These are phyloP conservation scores for Populus ilicifolia DNA, from an alignment of 345 rosid genomes.

Conservation along the genomic window DNA sequence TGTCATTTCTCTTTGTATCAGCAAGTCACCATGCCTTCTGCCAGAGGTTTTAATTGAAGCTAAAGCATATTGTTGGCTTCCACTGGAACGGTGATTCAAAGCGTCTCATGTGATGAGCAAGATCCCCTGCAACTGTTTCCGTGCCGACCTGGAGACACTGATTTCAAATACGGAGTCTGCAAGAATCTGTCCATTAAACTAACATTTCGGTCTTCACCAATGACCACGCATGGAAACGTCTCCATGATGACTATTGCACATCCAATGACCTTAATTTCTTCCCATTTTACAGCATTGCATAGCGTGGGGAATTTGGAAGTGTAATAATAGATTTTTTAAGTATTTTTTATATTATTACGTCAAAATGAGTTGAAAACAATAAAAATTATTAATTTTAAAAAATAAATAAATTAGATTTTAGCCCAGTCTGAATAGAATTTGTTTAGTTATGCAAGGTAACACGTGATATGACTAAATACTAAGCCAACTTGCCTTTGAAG, in stretches of 20 bases:
- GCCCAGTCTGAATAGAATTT: not conserved
- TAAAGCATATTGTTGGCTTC: not conserved
- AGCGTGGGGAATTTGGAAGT: not conserved
- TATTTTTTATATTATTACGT: no score
- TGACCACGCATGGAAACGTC: not conserved
- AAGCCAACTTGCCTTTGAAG: not conserved
- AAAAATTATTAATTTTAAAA: no score
- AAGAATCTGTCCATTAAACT: not conserved
- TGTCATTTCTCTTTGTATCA: not conserved
- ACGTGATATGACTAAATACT: not conserved
- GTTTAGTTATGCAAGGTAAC: not conserved
- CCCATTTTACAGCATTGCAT: not conserved
- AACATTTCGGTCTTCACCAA: not conserved
- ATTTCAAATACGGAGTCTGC: not conserved
- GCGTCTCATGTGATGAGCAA: not conserved
- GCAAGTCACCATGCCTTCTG: not conserved
- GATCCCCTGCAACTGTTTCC: not conserved
- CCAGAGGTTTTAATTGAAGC: not conserved
- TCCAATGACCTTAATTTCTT: not conserved
- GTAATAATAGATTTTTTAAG: no score
- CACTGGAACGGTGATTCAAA: not conserved
- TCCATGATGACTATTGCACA: not conserved
- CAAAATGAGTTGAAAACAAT: no score
- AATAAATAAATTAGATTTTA: no score
- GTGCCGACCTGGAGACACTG: not conserved